Base-by-base conservation (phyloP, 495 filamentous ascomycete species). In the Aspergillus cavernicola region DNA sequence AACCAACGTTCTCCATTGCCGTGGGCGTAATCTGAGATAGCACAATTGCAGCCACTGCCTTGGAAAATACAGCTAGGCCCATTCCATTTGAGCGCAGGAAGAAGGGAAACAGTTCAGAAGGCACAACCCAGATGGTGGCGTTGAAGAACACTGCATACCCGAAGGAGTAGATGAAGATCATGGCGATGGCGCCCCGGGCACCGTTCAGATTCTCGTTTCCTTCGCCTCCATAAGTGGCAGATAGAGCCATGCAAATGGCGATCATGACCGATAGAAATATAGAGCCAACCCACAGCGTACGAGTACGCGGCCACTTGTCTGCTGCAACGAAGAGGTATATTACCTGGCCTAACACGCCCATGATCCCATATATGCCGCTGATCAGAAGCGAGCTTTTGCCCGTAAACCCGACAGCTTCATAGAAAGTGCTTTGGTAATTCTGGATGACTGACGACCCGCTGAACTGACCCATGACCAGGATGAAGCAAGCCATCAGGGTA, bases 11-110 rank as follows among this genome's bases (percentile, higher is more conserved):
- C n/a, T 67, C 52, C 26, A 75, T 51, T 1, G 70, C 72, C n/a
- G 66, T 65, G 1, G 72, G 70, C 2, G 66, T 71, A 15, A 72
- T 61, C 47, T 75, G 72, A 10, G 64, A 59, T 43, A 76, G 71
- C 12, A 73, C 56, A 16, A 73, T 58, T 9, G 52, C 59, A 16
- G 59, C 24, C 4, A 58, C 52, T 18, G 52, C 32, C 23, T 62
- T 56, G 52, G 31, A 56, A 33, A 62, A 56, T 13, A 56, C 59
- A 4, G 52, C 56, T n/a, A 62, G 39, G 10, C 55, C 59, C 42
- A 56, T 58, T 18, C 59, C 59, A 8, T 37, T 50, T 13, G 52
- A 58, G 8, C 59, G 52, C 13, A 62, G 31, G 28, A 50, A 53
- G 24, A 56, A 54, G 12, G 59, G 59, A 22, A 62, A 56, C 15